Percentiles rank a stretch among this genome's conserved stretches.
Evolutionary conservation across 345 rosid species (phyloP).

Genomic region (Melaleuca alternifolia): DNA sequence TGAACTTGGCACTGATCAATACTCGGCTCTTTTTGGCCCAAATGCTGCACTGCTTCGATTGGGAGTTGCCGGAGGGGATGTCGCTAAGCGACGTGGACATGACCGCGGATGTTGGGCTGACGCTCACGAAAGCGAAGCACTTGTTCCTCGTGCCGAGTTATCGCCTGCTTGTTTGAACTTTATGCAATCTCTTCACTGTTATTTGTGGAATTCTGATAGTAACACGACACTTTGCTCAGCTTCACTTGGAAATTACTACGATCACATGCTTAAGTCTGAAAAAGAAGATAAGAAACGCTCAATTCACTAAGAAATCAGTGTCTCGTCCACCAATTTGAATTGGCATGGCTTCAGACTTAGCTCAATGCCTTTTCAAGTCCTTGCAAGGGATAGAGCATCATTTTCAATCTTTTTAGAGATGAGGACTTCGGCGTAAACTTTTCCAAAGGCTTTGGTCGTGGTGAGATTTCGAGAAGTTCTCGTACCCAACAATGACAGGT

Average conservation of each 20-base stretch:
- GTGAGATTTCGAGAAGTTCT: background rate
- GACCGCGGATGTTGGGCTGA: background rate
- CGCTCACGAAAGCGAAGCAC: background rate
- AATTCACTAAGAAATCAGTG: background rate
- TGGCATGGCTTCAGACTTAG: background rate
- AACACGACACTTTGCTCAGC: background rate
- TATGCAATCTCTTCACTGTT: background rate
- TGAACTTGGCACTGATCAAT: background rate
- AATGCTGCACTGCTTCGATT: background rate
- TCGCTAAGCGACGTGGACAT: background rate
- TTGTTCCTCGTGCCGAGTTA: background rate
- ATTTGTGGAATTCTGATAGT: background rate
- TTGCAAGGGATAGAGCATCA: background rate
- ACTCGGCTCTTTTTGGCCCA: background rate
- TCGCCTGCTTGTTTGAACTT: background rate
- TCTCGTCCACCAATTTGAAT: background rate
- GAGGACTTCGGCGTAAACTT: background rate
- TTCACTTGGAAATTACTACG: background rate
- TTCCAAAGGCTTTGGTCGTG: background rate
- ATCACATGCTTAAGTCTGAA: background rate
- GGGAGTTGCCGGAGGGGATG: background rate
- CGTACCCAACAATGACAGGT: too few relatives aligned
- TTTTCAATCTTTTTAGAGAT: background rate
- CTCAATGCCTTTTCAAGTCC: background rate
- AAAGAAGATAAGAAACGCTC: background rate